A percentile compares a stretch with the other conserved stretches of the same genome.
These are phyloP conservation scores for Babesia bovis DNA, from an alignment of 169 alveolate genomes.

Conservation along the genomic window DNA sequence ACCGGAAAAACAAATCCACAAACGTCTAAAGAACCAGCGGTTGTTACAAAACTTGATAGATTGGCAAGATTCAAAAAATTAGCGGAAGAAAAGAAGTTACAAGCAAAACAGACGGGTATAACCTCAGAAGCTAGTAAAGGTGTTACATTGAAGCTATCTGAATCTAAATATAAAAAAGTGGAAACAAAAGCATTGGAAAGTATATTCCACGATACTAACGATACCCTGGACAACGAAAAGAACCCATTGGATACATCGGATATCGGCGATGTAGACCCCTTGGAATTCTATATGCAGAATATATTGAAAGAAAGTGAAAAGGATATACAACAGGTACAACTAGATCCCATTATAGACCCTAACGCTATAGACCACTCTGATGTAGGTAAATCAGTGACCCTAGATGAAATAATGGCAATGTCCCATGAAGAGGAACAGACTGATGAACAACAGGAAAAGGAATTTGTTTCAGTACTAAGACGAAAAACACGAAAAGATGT, in stretches of 20 bases:
- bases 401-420: conserved; percentile 59
- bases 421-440: conserved; percentile 13
- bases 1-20: neutral
- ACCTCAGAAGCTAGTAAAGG: conserved; percentile 8
- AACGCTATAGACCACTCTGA: conserved; percentile 1
- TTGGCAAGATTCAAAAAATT: conserved; percentile 61
- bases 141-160: conserved; percentile 31
- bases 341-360: conserved; percentile 18
- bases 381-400: conserved; percentile 35
- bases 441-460: conserved; percentile 35
- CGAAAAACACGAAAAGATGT: conserved; percentile 30
- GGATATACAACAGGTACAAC: conserved; percentile 12
- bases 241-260: neutral
- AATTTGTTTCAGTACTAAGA: conserved; percentile 12
- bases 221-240: conserved; percentile 15
- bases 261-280: conserved; percentile 45
- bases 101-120: neutral
- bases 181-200: conserved; percentile 20
- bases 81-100: conserved; percentile 45
- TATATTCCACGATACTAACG: conserved; percentile 34
- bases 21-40: neutral
- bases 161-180: conserved; percentile 24
- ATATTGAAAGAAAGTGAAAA: conserved; percentile 18
- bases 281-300: conserved; percentile 49
- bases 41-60: conserved; percentile 45